A percentile compares a stretch with the other conserved stretches of the same genome.
These are phyloP conservation scores for Phragmites australis DNA, from an alignment of 176 grass and related monocot genomes.

Conservation along the genomic window DNA sequence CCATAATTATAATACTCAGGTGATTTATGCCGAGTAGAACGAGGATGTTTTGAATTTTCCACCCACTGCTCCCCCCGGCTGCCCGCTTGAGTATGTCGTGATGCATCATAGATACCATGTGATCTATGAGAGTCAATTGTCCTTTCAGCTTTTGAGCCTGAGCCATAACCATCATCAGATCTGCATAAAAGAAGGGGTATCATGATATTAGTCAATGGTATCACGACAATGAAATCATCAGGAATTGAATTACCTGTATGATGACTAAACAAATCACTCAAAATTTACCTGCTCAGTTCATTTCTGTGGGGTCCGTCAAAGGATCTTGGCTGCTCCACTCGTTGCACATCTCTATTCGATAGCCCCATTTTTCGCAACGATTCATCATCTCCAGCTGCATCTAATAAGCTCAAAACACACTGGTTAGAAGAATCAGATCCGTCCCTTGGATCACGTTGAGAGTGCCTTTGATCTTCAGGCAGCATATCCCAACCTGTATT, in stretches of 20 bases:
- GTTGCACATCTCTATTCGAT: constrained; percentile 50
- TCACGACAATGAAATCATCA: constrained; percentile 13
- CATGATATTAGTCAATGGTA: constrained; percentile 11
- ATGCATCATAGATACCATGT: constrained; percentile 35
- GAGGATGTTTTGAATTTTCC: constrained; percentile 57
- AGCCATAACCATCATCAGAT: constrained; percentile 56
- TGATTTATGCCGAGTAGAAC: constrained; percentile 44
- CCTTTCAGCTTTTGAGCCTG: constrained; percentile 58
- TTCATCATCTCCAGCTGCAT: constrained; percentile 29
- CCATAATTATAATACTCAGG: constrained; percentile 64
- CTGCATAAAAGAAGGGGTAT: constrained; percentile 39
- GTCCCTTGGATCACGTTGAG: constrained; percentile 41
- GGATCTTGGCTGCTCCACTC: constrained; percentile 42
- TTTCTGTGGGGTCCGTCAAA: constrained; percentile 49
- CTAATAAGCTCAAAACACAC: constrained; percentile 39
- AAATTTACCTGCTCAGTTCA: constrained; percentile 69
- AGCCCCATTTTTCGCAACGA: constrained; percentile 27
- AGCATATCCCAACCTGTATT: constrained; percentile 74
- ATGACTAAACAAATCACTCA: constrained; percentile 23
- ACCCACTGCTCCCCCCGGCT: constrained; percentile 53
- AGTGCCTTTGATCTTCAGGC: constrained; percentile 48
- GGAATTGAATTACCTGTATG: constrained; percentile 8
- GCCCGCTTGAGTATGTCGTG: constrained; percentile 43
- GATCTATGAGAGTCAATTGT: constrained; percentile 38
- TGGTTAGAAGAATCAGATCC: constrained; percentile 34